Percentiles rank a stretch among this genome's conserved stretches.
These are phyloP conservation scores for Fomitopsis pinicola DNA, from an alignment of 1,284 basidiomycete genomes.

Conservation along the genomic window DNA sequence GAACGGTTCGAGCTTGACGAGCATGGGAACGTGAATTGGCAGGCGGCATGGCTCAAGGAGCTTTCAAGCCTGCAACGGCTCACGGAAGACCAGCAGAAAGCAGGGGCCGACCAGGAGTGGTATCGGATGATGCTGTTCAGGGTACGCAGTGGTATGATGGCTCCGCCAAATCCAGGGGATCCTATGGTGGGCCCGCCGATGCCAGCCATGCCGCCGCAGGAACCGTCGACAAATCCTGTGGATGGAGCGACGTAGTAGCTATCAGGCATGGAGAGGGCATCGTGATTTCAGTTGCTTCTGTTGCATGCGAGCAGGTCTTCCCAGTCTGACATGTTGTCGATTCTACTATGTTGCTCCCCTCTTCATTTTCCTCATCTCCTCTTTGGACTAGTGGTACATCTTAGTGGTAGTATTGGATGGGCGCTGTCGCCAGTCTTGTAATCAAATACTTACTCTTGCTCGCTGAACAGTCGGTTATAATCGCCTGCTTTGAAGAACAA, in stretches of 20 bases:
- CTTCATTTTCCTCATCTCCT: not conserved
- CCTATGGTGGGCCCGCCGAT: conserved; percentile 34
- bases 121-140: conserved; percentile 77
- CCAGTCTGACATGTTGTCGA: not conserved
- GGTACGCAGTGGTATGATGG: conserved; percentile 64
- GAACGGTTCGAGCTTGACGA: conserved; percentile 70
- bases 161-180: conserved; percentile 52
- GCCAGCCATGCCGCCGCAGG: conserved; percentile 17
- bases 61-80: conserved; percentile 65
- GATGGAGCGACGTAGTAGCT: conserved; percentile 10
- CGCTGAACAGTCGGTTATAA: not conserved
- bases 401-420: not conserved
- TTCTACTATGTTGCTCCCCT: not conserved
- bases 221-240: conserved; percentile 21
- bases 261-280: not conserved
- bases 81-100: conserved; percentile 75
- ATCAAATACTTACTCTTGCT: not conserved
- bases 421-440: not conserved
- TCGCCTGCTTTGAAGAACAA: not conserved
- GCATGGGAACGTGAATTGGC: conserved; percentile 76
- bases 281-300: not conserved
- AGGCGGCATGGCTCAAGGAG: conserved; percentile 72
- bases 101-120: conserved; percentile 74
- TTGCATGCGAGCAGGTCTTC: not conserved
- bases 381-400: not conserved